Base-by-base conservation (phyloP, 805 yeast species). In the Blastobotrys americana region DNA sequence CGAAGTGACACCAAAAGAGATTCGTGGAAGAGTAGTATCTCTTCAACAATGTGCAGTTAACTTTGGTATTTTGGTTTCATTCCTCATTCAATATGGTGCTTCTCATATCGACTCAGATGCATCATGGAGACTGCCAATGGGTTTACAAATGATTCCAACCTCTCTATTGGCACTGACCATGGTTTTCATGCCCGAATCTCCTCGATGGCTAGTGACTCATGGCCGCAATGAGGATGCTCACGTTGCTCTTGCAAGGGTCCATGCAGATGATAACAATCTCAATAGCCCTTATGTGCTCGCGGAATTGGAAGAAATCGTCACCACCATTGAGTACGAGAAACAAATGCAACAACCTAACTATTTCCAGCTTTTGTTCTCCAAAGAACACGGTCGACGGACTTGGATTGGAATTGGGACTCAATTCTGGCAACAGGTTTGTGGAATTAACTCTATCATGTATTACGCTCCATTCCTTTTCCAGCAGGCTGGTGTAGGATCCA, bases 71-170 rank as follows among this genome's bases (percentile, higher is more conserved):
- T 72, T 82, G 55, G 69, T 81, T 56, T 85, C 89, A 15, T 82
- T 81, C 66, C 80, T 86, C 84, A 67, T 81, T 48, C 84, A 80
- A 60, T 82, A 77, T 58, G 89, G 88, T 28, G 69, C 80, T 22
- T 78, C 82, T 5, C 81, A 76, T 58, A 76, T 77, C 23, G 43
- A 55, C 43, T 55, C 49, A 47, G 72, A 55, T 18, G 67, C 71
- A n/a, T 70, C 81, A 18, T 84, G 89, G 88, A 76, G 93, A 68
- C 72, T 84, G 60, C 90, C 93, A 10, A 74, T 83, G 49, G 82
- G 85, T 2, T 65, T 82, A 55, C 94, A 84, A 67, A 62, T 73
- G 38, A 48, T 74, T 33, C 75, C 76, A 37, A 77, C 78, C 3
- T 67, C 77, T 46, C 51, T 81, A 31, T 80, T 82, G 56, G 45